Evolutionary conservation across 345 rosid genomes (phyloP).

Genomic region (Physaria fendleri): DNA sequence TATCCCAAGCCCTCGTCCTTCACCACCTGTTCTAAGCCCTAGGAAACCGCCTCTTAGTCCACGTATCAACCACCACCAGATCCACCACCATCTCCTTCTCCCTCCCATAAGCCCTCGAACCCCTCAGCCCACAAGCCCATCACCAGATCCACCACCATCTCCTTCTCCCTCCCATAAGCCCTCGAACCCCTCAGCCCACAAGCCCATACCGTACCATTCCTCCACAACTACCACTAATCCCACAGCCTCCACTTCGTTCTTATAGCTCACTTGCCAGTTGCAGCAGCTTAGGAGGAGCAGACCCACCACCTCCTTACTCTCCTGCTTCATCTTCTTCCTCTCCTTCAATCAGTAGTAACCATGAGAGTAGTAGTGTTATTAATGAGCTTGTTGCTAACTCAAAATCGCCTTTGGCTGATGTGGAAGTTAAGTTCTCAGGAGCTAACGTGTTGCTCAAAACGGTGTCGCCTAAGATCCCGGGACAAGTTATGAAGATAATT

Average conservation of each 20-base stretch:
- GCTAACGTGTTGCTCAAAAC: conserved; percentile 74
- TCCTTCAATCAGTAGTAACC: conserved; percentile 37
- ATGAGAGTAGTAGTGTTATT: conserved; percentile 31
- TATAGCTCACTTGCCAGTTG: conserved; percentile 19
- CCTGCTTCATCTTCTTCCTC: conserved; percentile 48
- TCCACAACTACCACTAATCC: conserved; percentile 37
- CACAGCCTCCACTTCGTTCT: conserved; percentile 38
- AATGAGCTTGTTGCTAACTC: conserved; percentile 84
- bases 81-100: conserved; percentile 40
- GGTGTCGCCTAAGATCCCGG: conserved; percentile 71
- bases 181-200: conserved; percentile 67
- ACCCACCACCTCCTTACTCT: conserved; percentile 39
- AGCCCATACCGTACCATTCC: conserved; percentile 56
- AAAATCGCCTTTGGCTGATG: conserved; percentile 76
- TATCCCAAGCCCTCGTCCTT: conserved; percentile 57
- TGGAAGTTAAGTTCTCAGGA: conserved; percentile 90
- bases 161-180: conserved; percentile 66
- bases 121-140: conserved; percentile 69
- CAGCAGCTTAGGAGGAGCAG: conserved; percentile 36
- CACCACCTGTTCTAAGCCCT: conserved; percentile 35
- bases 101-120: conserved; percentile 81
- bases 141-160: conserved; percentile 35
- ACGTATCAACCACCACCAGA: conserved; percentile 34
- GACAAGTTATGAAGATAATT: conserved; percentile 73
- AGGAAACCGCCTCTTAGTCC: conserved; percentile 61